These are phyloP conservation scores for Austroboletus eburneus DNA, from an alignment of 768 basidiomycete species.

Conservation along the genomic window DNA sequence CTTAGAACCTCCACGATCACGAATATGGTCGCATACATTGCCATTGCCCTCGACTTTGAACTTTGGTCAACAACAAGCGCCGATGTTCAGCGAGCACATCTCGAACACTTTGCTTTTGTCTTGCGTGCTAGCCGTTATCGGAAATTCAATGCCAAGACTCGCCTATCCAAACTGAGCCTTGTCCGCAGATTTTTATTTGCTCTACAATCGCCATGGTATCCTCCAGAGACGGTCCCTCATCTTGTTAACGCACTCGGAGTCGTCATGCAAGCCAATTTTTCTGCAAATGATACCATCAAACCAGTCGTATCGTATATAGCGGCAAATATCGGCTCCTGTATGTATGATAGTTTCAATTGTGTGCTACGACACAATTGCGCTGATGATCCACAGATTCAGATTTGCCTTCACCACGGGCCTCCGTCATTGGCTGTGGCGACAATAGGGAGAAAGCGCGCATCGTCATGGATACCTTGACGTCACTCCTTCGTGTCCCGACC, in stretches of 20 bases:
- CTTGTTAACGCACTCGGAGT: conserved; percentile 59
- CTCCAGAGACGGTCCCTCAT: conserved; percentile 40
- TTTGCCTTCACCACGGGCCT: conserved; percentile 12
- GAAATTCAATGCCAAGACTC: conserved; percentile 73
- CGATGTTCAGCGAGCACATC: conserved; percentile 74
- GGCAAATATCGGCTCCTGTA: conserved; percentile 70
- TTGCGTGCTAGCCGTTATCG: conserved; percentile 67
- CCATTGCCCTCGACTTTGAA: conserved; percentile 85
- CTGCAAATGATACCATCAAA: conserved; percentile 72
- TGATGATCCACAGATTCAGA: conserved; percentile 1
- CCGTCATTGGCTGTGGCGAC: conserved; percentile 17
- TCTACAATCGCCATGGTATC: conserved; percentile 76
- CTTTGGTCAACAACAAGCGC: conserved; percentile 73
- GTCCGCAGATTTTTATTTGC: conserved; percentile 78
- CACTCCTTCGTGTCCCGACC: conserved; percentile 51
- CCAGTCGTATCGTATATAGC: conserved; percentile 84
- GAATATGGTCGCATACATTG: conserved; percentile 76
- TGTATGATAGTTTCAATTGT: conserved; percentile 12
- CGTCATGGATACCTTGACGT: conserved; percentile 61
- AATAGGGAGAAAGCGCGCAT: conserved; percentile 58
- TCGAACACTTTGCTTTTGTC: conserved; percentile 79
- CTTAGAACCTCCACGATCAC: conserved; percentile 74
- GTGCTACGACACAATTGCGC: not conserved
- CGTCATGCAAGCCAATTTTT: conserved; percentile 62
- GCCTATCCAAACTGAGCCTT: conserved; percentile 66